Base-by-base conservation (phyloP, 1,284 basidiomycete genomes). In the Entoloma clypeatum region DNA sequence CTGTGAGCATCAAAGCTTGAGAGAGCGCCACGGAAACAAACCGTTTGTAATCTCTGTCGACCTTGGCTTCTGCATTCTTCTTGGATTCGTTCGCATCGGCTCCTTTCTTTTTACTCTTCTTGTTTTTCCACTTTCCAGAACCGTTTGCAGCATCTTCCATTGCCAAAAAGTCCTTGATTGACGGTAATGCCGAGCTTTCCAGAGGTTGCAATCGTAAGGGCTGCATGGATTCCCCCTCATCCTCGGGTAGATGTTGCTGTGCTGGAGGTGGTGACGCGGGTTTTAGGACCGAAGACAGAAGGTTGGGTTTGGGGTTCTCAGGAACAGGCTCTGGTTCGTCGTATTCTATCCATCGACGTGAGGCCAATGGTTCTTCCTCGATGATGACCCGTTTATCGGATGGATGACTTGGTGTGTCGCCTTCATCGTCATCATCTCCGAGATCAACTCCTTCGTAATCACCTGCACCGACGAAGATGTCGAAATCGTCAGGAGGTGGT, bases 391-490 rank as follows among this genome's bases (percentile, higher is more conserved):
- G n/a, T n/a, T n/a, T n/a, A n/a, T n/a, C n/a, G n/a, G n/a, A n/a
- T n/a, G n/a, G n/a, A n/a, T n/a, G n/a, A n/a, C 23, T 7, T 9
- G 30, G 18, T 33, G 31, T 11, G 14, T 67, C 65, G 17, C 67
- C 67, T 9, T 72, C 74, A 10, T 71, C 70, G 14, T 77, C 77
- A 10, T 79, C 76, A 14, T 79, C 79, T 26, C 73, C 81, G 5
- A 76, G 57, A 34, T 75, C 74, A 10, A 86, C 55, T 2, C 85
- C 89, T 38, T 81, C 71, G 60, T 95, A 96, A 29, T 91, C 87
- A 6, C 85, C 91, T 1, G 78, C 90, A 37, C 72, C 92, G 1
- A 80, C 87, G 60, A 96, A 96, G 41, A 95, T 95, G 55, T 87
- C 78, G 42, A 84, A 69, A 41, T 85, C 73, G 13, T 78, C 74